These are phyloP conservation scores for Aureobasidium lini DNA, from an alignment of 2,329 filamentous ascomycete genomes.

Conservation along the genomic window DNA sequence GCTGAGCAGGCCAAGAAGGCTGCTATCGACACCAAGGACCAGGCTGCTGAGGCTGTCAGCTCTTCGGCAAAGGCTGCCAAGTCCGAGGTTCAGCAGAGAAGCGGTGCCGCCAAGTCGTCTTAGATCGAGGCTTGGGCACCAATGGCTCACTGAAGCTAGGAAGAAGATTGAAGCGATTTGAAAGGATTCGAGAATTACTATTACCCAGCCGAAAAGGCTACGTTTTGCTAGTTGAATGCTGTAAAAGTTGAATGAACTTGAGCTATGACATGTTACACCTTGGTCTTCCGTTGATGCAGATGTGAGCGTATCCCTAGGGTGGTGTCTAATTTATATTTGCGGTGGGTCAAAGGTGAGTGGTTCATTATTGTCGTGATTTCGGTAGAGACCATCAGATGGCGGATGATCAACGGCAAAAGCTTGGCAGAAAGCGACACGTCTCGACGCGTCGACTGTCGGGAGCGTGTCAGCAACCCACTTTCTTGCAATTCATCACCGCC, in stretches of 20 bases:
- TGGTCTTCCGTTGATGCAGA: not conserved
- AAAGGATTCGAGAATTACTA: not conserved
- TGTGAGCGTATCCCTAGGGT: no score
- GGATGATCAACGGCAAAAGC: not conserved
- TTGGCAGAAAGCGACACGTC: not conserved
- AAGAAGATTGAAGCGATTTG: not conserved
- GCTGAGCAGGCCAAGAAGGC: constrained; percentile 71
- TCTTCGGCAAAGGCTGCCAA: constrained; percentile 68
- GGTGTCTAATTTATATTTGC: not conserved
- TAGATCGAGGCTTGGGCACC: constrained; percentile 1
- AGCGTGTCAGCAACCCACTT: not conserved
- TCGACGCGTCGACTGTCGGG: not conserved
- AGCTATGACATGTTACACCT: not conserved
- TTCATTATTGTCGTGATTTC: not conserved
- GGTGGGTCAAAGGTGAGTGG: not conserved
- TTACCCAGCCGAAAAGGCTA: not conserved
- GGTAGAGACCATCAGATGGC: not conserved
- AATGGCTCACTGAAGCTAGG: not conserved
- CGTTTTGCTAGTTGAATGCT: not conserved
- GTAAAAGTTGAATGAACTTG: not conserved
- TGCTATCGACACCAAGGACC: constrained; percentile 56
- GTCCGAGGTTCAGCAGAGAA: constrained; percentile 57
- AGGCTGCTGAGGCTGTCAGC: constrained; percentile 58
- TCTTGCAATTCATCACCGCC: not conserved
- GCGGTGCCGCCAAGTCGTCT: constrained; percentile 33